phyloP scores from a whole-genome alignment of 768 basidiomycete species.

The Scleroderma bovista region DNA sequence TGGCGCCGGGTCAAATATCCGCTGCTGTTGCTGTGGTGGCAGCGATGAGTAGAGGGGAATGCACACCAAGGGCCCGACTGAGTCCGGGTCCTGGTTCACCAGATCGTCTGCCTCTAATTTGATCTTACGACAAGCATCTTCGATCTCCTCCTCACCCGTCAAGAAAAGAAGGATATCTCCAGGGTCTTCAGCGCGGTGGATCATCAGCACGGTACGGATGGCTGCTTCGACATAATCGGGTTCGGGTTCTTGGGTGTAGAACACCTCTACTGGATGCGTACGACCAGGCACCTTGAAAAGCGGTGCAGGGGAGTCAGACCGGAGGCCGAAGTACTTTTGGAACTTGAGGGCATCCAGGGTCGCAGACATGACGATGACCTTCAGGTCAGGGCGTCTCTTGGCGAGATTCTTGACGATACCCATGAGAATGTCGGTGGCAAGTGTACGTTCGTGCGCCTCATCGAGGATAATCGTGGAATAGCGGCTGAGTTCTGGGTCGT shows the following conservation, averaged over 20 bases:
- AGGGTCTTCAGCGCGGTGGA: slow-evolving; percentile 90
- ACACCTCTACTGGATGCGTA: slow-evolving; percentile 93
- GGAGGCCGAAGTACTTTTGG: slow-evolving; percentile 82
- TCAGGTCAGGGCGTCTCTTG: slow-evolving; percentile 78
- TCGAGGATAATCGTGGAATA: slow-evolving; percentile 99
- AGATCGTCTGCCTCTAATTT: slow-evolving; percentile 87
- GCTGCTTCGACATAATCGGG: slow-evolving; percentile 97
- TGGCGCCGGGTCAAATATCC: slow-evolving; percentile 92
- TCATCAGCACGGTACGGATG: slow-evolving; percentile 94
- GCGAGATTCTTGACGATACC: slow-evolving; percentile 86
- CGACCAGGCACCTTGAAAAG: slow-evolving; percentile 89
- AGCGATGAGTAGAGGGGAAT: slow-evolving; percentile 94
- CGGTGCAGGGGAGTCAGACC: slow-evolving; percentile 46
- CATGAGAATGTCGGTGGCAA: slow-evolving; percentile 98
- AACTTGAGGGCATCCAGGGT: slow-evolving; percentile 97
- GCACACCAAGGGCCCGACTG: slow-evolving; percentile 83
- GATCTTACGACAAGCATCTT: slow-evolving; percentile 92
- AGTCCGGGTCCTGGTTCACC: slow-evolving; percentile 57
- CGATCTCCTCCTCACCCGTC: slow-evolving; percentile 98
- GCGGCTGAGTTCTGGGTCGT: slow-evolving; percentile 80
- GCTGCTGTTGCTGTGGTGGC: slow-evolving; percentile 91
- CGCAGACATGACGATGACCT: slow-evolving; percentile 98
- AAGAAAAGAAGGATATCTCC: slow-evolving; percentile 94
- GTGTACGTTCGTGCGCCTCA: slow-evolving; percentile 96
- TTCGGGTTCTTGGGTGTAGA: slow-evolving; percentile 89